A percentile compares a stretch with the other conserved stretches of the same genome.
These are phyloP conservation scores for Candida chauliodis DNA, from an alignment of 805 yeast species.

Conservation along the genomic window DNA sequence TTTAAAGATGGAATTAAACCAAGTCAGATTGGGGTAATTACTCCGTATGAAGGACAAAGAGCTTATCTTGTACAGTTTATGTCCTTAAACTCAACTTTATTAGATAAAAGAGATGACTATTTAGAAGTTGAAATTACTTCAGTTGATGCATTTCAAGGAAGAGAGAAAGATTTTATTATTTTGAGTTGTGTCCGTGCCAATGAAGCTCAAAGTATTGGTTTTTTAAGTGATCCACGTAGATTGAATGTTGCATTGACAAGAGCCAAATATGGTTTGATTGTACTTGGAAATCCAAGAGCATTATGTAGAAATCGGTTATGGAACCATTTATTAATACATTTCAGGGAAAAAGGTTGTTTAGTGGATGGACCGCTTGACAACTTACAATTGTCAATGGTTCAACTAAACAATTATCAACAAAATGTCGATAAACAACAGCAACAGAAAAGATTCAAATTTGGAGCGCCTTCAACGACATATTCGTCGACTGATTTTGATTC, in stretches of 20 bases:
- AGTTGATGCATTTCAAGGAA: constrained; percentile 43
- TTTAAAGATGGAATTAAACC: constrained; percentile 78
- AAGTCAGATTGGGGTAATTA: constrained; percentile 82
- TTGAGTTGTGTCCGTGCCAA: constrained; percentile 44
- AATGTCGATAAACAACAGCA: constrained; percentile 1
- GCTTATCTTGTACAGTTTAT: constrained; percentile 76
- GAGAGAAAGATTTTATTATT: constrained; percentile 43
- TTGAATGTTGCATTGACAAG: constrained; percentile 44
- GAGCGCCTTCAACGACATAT: constrained; percentile 12
- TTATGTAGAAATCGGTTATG: constrained; percentile 69
- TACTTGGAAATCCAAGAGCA: constrained; percentile 82
- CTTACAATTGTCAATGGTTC: constrained; percentile 68
- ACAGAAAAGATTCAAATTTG: constrained; percentile 8
- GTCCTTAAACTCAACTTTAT: constrained; percentile 63
- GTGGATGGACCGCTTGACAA: constrained; percentile 88
- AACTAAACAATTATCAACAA: constrained; percentile 33
- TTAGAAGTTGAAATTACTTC: constrained; percentile 74
- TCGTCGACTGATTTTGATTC: constrained; percentile 21
- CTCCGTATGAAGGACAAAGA: constrained; percentile 94
- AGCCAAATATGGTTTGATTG: constrained; percentile 41
- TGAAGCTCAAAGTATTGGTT: constrained; percentile 38
- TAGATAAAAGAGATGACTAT: constrained; percentile 56
- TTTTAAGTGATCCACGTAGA: constrained; percentile 42
- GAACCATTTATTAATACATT: constrained; percentile 74
- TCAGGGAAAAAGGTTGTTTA: constrained; percentile 77